Evolutionary conservation across 495 filamentous ascomycete genomes (phyloP), one percentile per base, ranked within the genome.

Genomic region (Tirmania nivea): DNA sequence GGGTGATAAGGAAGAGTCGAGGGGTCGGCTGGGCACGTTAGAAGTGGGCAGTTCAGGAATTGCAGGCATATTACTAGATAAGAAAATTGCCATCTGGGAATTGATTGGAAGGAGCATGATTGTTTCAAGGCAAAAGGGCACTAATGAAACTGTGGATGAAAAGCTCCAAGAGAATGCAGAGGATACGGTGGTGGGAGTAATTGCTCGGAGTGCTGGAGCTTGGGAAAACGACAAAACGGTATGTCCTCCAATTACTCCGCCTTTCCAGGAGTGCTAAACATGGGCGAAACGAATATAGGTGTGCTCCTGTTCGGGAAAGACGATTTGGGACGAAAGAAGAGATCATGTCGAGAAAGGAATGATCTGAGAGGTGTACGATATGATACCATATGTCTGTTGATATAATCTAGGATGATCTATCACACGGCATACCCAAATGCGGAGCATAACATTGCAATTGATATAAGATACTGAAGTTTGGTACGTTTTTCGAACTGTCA

Each of bases 201-300:
- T 96, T 65, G 90, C 90, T 47, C 72, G 90, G 63, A 94, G 86
- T 68, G 88, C 90, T 21, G 90, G 90, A 12, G 81, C 93, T 52
- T 96, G 90, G 90, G 88, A 95, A 66, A 96, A 97, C 63, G 86
- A 94, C 65, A 97, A 95, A 74, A 94, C 83, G 61, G 90, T 97
- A 31, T 80, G 80, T 6, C 12, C 48, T 12, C 25, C 25, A 31
- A 31, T 31, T 31, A 31, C 25, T 31, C 25, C 4, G 25, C 25
- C 25, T 31, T 31, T 5, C 25, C 2, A 7, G 7, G 25, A 31
- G 25, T 31, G 25, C 25, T 31, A 31, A 31, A 5, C 7, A 31
- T 31, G 25, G 42, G 2, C 19, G 19, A 47, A 14, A 47, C 19
- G 42, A 47, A n/a, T 47, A 14, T 53, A 65, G 62, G 59, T 65